A percentile compares a stretch with the other conserved stretches of the same genome.
Evolutionary conservation across 345 rosid species (phyloP).

Genomic region (Luvunga scandens): DNA sequence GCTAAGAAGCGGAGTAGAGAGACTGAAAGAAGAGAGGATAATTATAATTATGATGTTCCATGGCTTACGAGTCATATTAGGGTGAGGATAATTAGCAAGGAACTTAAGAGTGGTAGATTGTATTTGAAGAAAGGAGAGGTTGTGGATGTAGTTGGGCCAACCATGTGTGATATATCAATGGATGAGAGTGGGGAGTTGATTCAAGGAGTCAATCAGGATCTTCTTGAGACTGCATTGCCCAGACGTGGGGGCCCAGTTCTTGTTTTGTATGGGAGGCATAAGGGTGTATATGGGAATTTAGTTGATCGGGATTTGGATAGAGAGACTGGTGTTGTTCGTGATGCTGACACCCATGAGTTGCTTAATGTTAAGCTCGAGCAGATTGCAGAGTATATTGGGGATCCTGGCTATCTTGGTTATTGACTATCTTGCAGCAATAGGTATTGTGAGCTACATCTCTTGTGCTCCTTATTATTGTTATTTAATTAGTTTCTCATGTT

Average conservation of each 20-base stretch:
- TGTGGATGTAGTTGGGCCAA: constrained; percentile 81
- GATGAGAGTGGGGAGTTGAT: constrained; percentile 72
- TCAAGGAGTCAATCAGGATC: constrained; percentile 70
- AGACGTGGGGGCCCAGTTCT: constrained; percentile 66
- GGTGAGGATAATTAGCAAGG: constrained; percentile 71
- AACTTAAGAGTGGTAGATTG: constrained; percentile 61
- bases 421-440: constrained; percentile 21
- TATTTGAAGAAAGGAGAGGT: constrained; percentile 80
- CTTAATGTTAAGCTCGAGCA: constrained; percentile 71
- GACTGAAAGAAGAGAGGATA: constrained; percentile 24
- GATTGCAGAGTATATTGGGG: constrained; percentile 78
- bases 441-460: not conserved
- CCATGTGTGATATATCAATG: constrained; percentile 60
- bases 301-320: constrained; percentile 65
- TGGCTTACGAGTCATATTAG: constrained; percentile 82
- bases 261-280: constrained; percentile 63
- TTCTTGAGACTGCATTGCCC: constrained; percentile 87
- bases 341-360: constrained; percentile 60
- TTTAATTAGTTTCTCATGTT: not conserved
- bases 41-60: constrained; percentile 11
- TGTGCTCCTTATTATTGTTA: not conserved
- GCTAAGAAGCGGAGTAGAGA: constrained; percentile 17
- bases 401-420: constrained; percentile 52
- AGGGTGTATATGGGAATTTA: constrained; percentile 69
- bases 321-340: constrained; percentile 64